Percentiles rank a stretch among this genome's conserved stretches.
Conservation (phyloP, 2,329 filamentous ascomycete genomes). For the Phaeomoniella chlamydospora region DNA sequence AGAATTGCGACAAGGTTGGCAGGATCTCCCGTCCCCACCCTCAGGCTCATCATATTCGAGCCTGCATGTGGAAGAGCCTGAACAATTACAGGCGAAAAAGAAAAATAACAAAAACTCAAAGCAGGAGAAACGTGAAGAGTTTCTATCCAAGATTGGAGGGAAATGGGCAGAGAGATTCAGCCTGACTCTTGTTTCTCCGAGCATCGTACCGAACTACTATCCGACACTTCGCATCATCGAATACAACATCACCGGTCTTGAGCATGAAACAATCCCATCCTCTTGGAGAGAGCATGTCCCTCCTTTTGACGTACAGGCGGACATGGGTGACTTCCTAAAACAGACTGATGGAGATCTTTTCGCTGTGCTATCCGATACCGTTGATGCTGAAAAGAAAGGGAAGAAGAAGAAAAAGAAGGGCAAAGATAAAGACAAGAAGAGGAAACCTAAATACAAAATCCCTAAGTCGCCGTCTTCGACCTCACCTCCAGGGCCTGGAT, state of each 20-base stretch:
- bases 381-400: conserved; percentile 27
- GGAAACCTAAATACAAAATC: conserved; percentile 46
- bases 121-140: conserved; percentile 35
- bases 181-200: conserved; percentile 66
- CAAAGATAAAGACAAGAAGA: conserved; percentile 34
- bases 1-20: conserved; percentile 66
- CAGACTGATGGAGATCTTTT: background rate
- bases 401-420: conserved; percentile 29
- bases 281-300: conserved; percentile 3
- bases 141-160: conserved; percentile 57
- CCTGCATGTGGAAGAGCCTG: conserved; percentile 6
- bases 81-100: conserved; percentile 9
- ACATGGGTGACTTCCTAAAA: background rate
- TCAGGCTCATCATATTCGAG: conserved; percentile 8
- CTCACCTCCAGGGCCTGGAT: conserved; percentile 71
- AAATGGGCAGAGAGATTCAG: conserved; percentile 75
- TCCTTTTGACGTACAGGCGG: background rate
- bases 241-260: conserved; percentile 77
- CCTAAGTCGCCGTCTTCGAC: conserved; percentile 61
- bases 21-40: conserved; percentile 50
- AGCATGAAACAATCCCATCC: conserved; percentile 30
- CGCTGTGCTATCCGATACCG: conserved; percentile 13
- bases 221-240: conserved; percentile 82
- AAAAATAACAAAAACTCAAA: conserved; percentile 23
- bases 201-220: conserved; percentile 84